Evolutionary conservation across 495 filamentous ascomycete genomes (phyloP), one percentile per base, ranked within the genome.

Genomic region (Lasiosphaeriaceae sp.): DNA sequence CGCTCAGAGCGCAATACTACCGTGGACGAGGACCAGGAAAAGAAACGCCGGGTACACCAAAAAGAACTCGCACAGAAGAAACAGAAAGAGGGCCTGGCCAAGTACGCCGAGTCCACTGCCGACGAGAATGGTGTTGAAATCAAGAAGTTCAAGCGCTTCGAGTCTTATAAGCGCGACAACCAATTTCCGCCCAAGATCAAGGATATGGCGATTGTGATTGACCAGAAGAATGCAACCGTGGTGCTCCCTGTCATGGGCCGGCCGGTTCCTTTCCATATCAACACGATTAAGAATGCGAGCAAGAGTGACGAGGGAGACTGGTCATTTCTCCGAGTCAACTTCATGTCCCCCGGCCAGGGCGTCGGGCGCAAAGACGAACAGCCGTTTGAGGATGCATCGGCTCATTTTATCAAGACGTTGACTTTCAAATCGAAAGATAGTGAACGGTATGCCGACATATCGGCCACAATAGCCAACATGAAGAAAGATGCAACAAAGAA

Each of bases 91-190:
- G 95, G 95, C 45, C 64, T 96, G 41, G 86, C 86, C 34, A 81
- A 88, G 55, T 99, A 92, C 71, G 83, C 89, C 47, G 81, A 86
- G 61, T 87, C 88, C 6, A 90, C 88, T 6, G 86, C 86, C 12
- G 89, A 89, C 55, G 83, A 92, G 41, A 96, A 96, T 66, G 92
- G 92, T n/a, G 87, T 88, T 23, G 83, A 90, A 47, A 83, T 93
- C 69, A 97, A 97, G 79, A 92, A 90, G 72, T 97, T 97, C 78
- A 97, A 97, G 75, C 88, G 89, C 37, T 99, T 97, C 67, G 95
- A 97, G 72, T 97, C 95, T 1, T 99, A 99, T 76, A 99, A 97
- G 75, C 85, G 95, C 23, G 94, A 99, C 70, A 96, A 93, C 63
- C 93, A 97, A 66, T 84, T 99, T 47, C 95, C 95, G 2, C 66